A percentile compares a stretch with the other conserved stretches of the same genome.
Evolutionary conservation across 495 filamentous ascomycete species (phyloP).

Genomic region (Halenospora varia): DNA sequence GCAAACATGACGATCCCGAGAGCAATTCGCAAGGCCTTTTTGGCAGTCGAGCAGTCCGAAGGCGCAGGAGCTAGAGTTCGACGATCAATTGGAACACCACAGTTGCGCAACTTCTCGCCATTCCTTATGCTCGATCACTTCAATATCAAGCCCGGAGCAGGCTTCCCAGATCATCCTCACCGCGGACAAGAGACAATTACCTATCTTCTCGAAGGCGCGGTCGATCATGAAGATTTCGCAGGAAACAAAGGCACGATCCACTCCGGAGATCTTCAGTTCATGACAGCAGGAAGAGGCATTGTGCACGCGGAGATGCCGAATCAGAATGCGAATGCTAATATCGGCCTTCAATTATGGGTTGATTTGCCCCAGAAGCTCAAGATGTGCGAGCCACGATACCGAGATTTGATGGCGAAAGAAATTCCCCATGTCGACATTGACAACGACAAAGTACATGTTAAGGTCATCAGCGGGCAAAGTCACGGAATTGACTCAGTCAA

Average conservation of each 20-base stretch:
- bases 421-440: constrained; percentile 70
- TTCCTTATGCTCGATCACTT: constrained; percentile 99
- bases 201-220: constrained; percentile 75
- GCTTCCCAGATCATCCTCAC: constrained; percentile 75
- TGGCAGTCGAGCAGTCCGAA: constrained; percentile 82
- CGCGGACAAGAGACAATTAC: constrained; percentile 55
- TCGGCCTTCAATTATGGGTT: constrained; percentile 94
- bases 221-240: constrained; percentile 96
- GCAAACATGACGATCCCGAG: constrained; percentile 65
- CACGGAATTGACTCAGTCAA: constrained; percentile 82
- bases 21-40: constrained; percentile 74
- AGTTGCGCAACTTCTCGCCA: constrained; percentile 81
- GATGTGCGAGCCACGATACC: constrained; percentile 84
- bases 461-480: constrained; percentile 82
- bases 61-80: constrained; percentile 86
- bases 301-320: constrained; percentile 97
- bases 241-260: constrained; percentile 84
- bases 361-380: constrained; percentile 82
- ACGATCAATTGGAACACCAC: constrained; percentile 80
- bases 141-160: constrained; percentile 71
- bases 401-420: constrained; percentile 72
- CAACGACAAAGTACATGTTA: constrained; percentile 69
- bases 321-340: constrained; percentile 74
- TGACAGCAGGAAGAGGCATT: constrained; percentile 91
- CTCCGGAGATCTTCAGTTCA: constrained; percentile 89